Evolutionary conservation across 108 stramenopile genomes (phyloP).

Genomic region (Cyclotella kingstonii): DNA sequence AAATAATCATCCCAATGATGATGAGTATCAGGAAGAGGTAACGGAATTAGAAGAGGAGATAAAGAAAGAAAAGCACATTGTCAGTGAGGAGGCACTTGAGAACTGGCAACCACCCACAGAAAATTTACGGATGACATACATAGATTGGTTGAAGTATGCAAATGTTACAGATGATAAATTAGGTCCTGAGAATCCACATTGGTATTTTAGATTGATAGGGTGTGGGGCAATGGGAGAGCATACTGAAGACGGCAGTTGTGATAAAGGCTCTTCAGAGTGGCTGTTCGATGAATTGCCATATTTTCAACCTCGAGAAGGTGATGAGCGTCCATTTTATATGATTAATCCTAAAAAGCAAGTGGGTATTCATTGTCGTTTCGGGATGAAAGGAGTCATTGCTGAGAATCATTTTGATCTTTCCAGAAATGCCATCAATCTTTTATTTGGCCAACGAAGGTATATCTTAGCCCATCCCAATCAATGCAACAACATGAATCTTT

Average conservation of each 20-base stretch:
- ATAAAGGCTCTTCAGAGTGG: conserved; percentile 59
- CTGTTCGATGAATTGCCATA: conserved; percentile 87
- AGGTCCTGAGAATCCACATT: conserved; percentile 78
- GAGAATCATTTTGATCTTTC: conserved; percentile 93
- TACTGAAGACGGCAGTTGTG: conserved; percentile 52
- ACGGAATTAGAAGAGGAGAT: conserved; percentile 12
- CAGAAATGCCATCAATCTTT: conserved; percentile 84
- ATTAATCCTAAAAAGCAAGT: conserved; percentile 78
- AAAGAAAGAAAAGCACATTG: conserved; percentile 12
- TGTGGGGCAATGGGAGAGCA: conserved; percentile 47
- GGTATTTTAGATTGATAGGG: conserved; percentile 91
- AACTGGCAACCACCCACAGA: conserved; percentile 81
- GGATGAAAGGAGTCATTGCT: conserved; percentile 91
- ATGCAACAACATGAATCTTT: conserved; percentile 82
- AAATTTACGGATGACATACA: conserved; percentile 71
- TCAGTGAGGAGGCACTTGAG: conserved; percentile 8
- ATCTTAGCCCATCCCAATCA: conserved; percentile 91
- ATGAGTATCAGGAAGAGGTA: conserved; percentile 19
- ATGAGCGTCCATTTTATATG: conserved; percentile 75
- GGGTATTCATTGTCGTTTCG: conserved; percentile 97
- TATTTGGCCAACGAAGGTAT: conserved; percentile 83
- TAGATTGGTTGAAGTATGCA: conserved; percentile 86
- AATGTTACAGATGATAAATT: conserved; percentile 62
- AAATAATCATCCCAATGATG: conserved; percentile 26
- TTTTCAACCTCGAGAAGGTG: conserved; percentile 54